Percentiles rank a stretch among this genome's conserved stretches.
phyloP scores from a whole-genome alignment of 2,329 filamentous ascomycete genomes.

The Dothiorella sarmentorum region DNA sequence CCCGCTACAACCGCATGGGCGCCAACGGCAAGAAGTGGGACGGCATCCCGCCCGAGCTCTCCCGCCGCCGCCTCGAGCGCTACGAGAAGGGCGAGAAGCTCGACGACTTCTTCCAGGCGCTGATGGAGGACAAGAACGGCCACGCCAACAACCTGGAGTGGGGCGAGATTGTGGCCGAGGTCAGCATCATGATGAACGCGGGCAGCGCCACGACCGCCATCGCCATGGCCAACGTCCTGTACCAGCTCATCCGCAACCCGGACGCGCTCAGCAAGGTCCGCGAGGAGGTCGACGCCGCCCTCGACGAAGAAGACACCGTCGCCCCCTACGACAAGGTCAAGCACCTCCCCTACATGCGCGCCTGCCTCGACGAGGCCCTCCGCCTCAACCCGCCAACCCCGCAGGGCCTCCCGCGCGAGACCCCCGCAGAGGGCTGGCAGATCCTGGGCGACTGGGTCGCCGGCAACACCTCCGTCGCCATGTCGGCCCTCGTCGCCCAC shows the following conservation, averaged over 20 bases:
- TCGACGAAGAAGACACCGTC: conserved; percentile 18
- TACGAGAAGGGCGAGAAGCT: conserved; percentile 32
- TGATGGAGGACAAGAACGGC: conserved; percentile 14
- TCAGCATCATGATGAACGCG: conserved; percentile 24
- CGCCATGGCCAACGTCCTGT: conserved; percentile 34
- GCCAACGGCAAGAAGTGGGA: conserved; percentile 6
- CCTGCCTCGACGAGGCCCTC: conserved; percentile 33
- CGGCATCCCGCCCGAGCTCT: conserved; percentile 45
- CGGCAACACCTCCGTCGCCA: conserved; percentile 35
- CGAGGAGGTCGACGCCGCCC: conserved; percentile 22
- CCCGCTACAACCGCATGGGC: conserved; percentile 36
- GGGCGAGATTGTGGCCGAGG: conserved; percentile 10
- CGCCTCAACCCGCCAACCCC: conserved; percentile 24
- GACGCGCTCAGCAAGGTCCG: conserved; percentile 24
- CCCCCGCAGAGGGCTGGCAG: conserved; percentile 22
- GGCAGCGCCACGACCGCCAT: conserved; percentile 38
- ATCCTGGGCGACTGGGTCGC: conserved; percentile 31
- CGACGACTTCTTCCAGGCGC: conserved; percentile 15
- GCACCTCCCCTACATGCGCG: conserved; percentile 27
- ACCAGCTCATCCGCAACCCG: conserved; percentile 37
- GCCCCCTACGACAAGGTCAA: conserved; percentile 24
- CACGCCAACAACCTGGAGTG: background rate
- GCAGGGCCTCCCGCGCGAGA: conserved; percentile 29
- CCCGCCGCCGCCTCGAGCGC: conserved; percentile 43
- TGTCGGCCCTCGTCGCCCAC: conserved; percentile 37